Evolutionary conservation across 345 rosid genomes (phyloP), one percentile per base, ranked within the genome.

Genomic region (Reutealis trisperma): DNA sequence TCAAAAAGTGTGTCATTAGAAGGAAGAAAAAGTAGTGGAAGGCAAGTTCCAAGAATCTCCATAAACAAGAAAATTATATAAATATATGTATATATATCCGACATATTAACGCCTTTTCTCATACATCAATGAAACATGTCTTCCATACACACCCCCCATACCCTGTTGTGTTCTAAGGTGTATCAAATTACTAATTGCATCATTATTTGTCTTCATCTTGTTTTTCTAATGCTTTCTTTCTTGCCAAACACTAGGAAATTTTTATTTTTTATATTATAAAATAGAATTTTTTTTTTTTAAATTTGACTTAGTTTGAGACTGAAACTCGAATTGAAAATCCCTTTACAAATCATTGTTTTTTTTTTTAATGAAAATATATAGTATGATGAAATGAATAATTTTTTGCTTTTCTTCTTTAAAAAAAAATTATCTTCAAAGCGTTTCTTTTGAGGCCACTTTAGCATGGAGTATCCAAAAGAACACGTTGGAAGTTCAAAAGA

Each of bases 1-100:
- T 80, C 71, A 67, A 74, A 74, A 58, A n/a, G n/a, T 32, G 21
- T 44, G 61, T 9, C 3, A 71, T 32, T 68, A 60, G 21, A 65
- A 62, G 55, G 71, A 8, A 25, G 42, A 13, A 52, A 41, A 67
- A 63, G 11, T 21, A 63, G 69, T 55, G 79, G 86, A 79, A 57
- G 65, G 32, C 83, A 80, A 65, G 72, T 72, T 79, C 83, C 82
- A 74, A 77, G 86, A 77, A 71, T 77, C 82, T 41, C 76, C 68
- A 49, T 51, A 72, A 72, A 68, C 78, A 67, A 76, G 42, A 74
- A 66, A n/a, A n/a, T n/a, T 27, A 27, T 27, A 27, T 27, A 27
- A 0, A 27, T 27, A 27, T 27, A 27, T 27, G 1, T 27, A 27
- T 10, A 1, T 47, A 47, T 42, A 18, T 68, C 72, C 69, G 71